A percentile compares a stretch with the other conserved stretches of the same genome.
Conservation (phyloP, 2,329 filamentous ascomycete genomes). For the Magnaporthiopsis poae region DNA sequence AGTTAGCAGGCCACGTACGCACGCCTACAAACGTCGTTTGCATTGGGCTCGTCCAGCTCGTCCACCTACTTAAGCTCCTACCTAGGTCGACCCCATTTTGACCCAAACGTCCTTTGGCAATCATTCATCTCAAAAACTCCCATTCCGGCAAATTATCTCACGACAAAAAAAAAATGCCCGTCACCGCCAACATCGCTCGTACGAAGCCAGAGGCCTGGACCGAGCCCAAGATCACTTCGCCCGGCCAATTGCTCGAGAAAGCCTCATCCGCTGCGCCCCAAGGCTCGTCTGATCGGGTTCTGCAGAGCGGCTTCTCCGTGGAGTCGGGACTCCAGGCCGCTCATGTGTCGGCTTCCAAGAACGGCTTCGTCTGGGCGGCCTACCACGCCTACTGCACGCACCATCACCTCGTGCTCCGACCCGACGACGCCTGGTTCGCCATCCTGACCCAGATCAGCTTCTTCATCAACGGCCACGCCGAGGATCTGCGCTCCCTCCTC, state of each 20-base stretch:
- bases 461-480: slow-evolving; percentile 33
- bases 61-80: background rate
- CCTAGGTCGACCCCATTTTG: background rate
- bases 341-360: background rate
- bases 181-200: background rate
- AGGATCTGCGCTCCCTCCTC: slow-evolving; percentile 31
- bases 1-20: no score
- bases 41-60: background rate
- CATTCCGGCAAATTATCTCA: no score
- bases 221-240: background rate
- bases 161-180: background rate
- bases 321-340: background rate
- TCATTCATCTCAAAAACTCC: background rate
- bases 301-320: background rate
- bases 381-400: slow-evolving; percentile 29
- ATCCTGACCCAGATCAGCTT: slow-evolving; percentile 35
- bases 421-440: slow-evolving; percentile 41
- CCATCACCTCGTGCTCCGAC: slow-evolving; percentile 33
- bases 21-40: no score
- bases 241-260: background rate
- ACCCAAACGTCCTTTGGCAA: background rate
- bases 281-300: background rate
- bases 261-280: no score
- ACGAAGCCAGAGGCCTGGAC: background rate
- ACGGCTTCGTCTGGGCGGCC: slow-evolving; percentile 24